Conservation (phyloP, 179 eudicot genomes). For the Amaranthus tricolor region DNA sequence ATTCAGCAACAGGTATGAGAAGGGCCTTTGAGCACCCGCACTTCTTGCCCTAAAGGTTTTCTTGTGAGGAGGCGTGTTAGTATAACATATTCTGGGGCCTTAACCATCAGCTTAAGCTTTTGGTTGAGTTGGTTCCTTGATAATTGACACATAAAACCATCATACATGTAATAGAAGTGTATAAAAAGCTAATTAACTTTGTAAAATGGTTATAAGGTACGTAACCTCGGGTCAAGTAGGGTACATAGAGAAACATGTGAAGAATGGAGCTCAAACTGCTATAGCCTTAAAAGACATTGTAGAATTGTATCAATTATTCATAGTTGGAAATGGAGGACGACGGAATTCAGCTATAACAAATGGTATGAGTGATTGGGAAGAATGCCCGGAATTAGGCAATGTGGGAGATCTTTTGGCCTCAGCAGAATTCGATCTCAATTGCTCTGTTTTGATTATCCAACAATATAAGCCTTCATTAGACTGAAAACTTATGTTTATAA, state of each 20-base stretch:
- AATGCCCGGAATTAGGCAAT: conserved; percentile 90
- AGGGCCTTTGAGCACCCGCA: too few relatives aligned
- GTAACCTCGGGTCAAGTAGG: conserved; percentile 86
- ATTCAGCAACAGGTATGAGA: too few relatives aligned
- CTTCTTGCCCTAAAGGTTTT: too few relatives aligned
- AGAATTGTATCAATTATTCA: conserved; percentile 74
- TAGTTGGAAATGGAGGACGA: conserved; percentile 83
- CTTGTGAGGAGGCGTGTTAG: too few relatives aligned
- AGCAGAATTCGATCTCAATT: conserved; percentile 67
- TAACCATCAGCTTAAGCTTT: too few relatives aligned
- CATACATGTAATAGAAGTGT: too few relatives aligned
- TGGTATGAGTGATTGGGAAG: conserved; percentile 97
- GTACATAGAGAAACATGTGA: conserved; percentile 80
- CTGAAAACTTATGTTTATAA: too few relatives aligned
- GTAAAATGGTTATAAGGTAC: conserved; percentile 16
- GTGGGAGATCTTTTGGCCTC: conserved; percentile 94
- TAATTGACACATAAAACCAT: too few relatives aligned
- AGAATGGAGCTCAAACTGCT: conserved; percentile 69
- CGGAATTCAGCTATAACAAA: conserved; percentile 58
- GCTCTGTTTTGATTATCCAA: conserved; percentile 83
- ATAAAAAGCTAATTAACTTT: too few relatives aligned
- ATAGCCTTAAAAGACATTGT: conserved; percentile 65
- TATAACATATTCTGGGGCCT: too few relatives aligned
- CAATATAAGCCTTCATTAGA: conserved; percentile 47
- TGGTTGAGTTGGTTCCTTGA: too few relatives aligned